Evolutionary conservation across 73 alveolate genomes (phyloP), one percentile per base, ranked within the genome.

Genomic region (Paramecium bursaria): DNA sequence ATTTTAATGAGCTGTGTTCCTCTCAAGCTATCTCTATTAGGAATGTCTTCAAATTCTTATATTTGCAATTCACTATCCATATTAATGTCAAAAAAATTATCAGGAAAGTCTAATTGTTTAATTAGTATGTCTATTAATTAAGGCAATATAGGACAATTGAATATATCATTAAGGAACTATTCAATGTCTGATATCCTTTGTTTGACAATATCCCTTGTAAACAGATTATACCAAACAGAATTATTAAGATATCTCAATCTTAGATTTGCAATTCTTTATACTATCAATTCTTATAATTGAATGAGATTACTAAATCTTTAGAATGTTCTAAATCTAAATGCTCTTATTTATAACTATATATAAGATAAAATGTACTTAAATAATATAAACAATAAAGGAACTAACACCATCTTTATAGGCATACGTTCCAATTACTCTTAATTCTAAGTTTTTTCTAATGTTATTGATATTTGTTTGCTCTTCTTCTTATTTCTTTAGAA

Each of bases 291-390:
- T 67, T 67, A 22, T 3, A 67, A 25, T 39, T 42, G 46, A 2
- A 67, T 9, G 11, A 67, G 21, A 67, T 67, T 57, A 42, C 82
- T 39, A 42, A 35, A 67, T 14, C 82, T 67, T 42, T 67, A 47
- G 44, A 25, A 67, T 67, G 82, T 67, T 67, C 82, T 67, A 11
- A 67, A 25, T 44, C 82, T 14, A 67, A 39, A 67, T 31, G 17
- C 33, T 30, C 33, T 27, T 6, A 57, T 57, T 57, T 57, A 57
- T 30, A 57, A 30, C 76, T 57, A 57, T 27, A 57, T 1, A 1
- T 14, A 67, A 15, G 1, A 35, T 19, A 67, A 1, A 67, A 7
- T 39, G 22, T n/a, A 67, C 55, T 67, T 67, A 31, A 23, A 67
- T 35, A 9, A 67, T 42, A 67, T 67, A 67, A 2, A 67, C 82